Conservation (phyloP, 768 basidiomycete species). For the Phanerodontia chrysosporium region DNA sequence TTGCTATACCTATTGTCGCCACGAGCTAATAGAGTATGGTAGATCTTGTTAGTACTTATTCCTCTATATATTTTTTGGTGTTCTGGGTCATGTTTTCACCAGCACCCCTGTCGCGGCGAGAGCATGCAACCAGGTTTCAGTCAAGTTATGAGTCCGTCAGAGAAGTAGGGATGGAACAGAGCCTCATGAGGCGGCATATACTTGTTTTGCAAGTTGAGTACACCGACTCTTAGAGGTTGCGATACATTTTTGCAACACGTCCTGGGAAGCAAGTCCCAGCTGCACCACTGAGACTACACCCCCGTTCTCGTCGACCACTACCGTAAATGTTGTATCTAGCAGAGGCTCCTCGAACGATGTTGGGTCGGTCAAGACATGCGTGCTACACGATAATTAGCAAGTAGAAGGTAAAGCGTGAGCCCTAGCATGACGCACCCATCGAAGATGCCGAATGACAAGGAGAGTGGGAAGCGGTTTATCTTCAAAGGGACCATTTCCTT, state of each 20-base stretch:
- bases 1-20: neutral
- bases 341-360: slow-evolving; percentile 89
- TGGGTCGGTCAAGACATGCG: slow-evolving; percentile 73
- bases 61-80: neutral
- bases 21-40: slow-evolving; percentile 10
- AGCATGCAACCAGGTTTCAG: too few species aligned
- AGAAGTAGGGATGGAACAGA: neutral
- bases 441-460: slow-evolving; percentile 77
- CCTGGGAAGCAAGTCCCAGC: slow-evolving; percentile 40
- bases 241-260: slow-evolving; percentile 37
- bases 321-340: slow-evolving; percentile 63
- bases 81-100: too few species aligned
- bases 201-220: slow-evolving; percentile 1
- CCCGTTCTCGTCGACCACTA: slow-evolving; percentile 51
- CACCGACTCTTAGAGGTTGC: slow-evolving; percentile 28
- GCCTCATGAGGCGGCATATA: neutral
- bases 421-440: slow-evolving; percentile 27
- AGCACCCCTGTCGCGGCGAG: too few species aligned
- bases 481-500: slow-evolving; percentile 41
- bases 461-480: slow-evolving; percentile 42
- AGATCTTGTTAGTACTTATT: slow-evolving; percentile 1
- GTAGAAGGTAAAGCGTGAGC: neutral
- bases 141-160: neutral
- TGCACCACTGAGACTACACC: slow-evolving; percentile 51
- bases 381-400: slow-evolving; percentile 32